Evolutionary conservation across 371 early-diverging fungal species (phyloP).

Genomic region (Rhizomucor pusillus): DNA sequence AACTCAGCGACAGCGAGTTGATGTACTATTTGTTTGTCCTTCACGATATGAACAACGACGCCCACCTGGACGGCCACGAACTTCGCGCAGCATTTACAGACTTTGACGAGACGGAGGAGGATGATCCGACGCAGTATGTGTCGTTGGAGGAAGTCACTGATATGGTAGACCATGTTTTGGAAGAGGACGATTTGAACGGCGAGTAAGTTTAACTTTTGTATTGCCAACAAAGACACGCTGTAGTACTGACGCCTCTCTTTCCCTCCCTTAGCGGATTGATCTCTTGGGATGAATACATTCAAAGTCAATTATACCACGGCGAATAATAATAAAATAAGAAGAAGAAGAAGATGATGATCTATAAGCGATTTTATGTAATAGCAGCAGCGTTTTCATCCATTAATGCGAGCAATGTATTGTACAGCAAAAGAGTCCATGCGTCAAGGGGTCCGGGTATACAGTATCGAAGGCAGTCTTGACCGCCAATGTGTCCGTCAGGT

Average conservation of each 20-base stretch:
- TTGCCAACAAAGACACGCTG: not conserved
- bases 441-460: constrained; percentile 66
- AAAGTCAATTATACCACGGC: constrained; percentile 62
- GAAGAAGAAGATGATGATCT: too few species aligned
- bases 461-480: constrained; percentile 57
- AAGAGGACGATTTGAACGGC: constrained; percentile 63
- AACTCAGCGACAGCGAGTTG: constrained; percentile 44
- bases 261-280: constrained; percentile 60
- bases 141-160: constrained; percentile 40
- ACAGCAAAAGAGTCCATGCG: constrained; percentile 50
- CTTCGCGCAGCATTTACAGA: constrained; percentile 59
- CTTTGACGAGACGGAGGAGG: constrained; percentile 32
- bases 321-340: not conserved
- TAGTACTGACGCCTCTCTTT: too few species aligned
- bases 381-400: too few species aligned
- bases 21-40: constrained; percentile 57
- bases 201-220: constrained; percentile 39
- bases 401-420: constrained; percentile 37
- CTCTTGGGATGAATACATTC: constrained; percentile 73
- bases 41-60: constrained; percentile 66
- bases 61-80: constrained; percentile 71
- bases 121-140: constrained; percentile 20
- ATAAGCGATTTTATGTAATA: too few species aligned
- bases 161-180: constrained; percentile 66
- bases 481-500: constrained; percentile 61